Base-by-base conservation (phyloP, 805 yeast genomes). In the Barnettozyma californica region DNA sequence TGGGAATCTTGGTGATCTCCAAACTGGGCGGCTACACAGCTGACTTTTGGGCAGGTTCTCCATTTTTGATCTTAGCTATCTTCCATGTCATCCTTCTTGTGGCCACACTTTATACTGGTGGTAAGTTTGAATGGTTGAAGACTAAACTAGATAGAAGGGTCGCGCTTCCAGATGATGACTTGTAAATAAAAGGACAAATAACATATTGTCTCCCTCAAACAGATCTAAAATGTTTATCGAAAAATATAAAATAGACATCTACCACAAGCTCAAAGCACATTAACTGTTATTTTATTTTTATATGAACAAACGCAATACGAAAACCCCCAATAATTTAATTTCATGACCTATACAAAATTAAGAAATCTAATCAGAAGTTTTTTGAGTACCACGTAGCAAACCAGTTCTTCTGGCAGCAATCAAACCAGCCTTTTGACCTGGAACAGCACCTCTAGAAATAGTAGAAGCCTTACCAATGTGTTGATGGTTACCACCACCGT, bases 401-500 rank as follows among this genome's bases (percentile, higher is more conserved):
- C 99, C 99, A 70, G 98, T 92, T 86, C 99, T 90, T 89, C 99
- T 90, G 76, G 99, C 99, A 70, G 99, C 99, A 76, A 92, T 94
- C 75, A 92, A 89, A 92, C 99, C 99, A 74, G 95, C 96, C 95
- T 92, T 92, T 83, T 92, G 99, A 88, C 99, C 99, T 70, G 99
- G 81, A 74, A 92, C 98, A 64, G 98, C 97, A 77, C 96, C 96
- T 87, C 98, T 89, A 66, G 96, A 85, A 69, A 92, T 92, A 70
- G 98, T 92, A 68, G 98, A 92, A 70, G 98, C 97, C 84, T 92
- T 92, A 90, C 98, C 98, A 81, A 91, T 92, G 78, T 92, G 98
- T 83, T 92, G 98, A 80, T 92, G 98, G 96, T 91, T 91, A 92
- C 99, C 99, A 92, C 99, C 98, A 88, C 99, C 99, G 78, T 92